phyloP scores from a whole-genome alignment of 176 grass and related monocot species.

The Lolium multiflorum region DNA sequence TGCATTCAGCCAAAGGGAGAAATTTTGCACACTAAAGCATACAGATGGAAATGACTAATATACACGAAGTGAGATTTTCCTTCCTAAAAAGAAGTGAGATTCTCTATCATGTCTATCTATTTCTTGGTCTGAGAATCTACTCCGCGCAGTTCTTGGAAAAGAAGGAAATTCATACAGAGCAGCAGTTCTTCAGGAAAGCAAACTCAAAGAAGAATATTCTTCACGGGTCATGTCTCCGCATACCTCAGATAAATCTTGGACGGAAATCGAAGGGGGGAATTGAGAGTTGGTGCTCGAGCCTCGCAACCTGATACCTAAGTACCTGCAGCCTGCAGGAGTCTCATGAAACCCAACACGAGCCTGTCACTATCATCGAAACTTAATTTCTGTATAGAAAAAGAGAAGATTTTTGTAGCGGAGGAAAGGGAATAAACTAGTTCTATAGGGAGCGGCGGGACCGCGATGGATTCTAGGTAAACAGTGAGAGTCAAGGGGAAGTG shows the following conservation, averaged over 20 bases:
- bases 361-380: constrained; percentile 9
- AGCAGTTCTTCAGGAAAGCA: constrained; percentile 9
- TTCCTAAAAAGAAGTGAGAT: too few relatives aligned
- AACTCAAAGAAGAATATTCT: not conserved
- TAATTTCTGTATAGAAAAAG: not conserved
- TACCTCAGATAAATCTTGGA: constrained; percentile 7
- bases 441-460: constrained; percentile 9
- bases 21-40: constrained; percentile 14
- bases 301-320: constrained; percentile 1
- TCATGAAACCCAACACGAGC: constrained; percentile 10
- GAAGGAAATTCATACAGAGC: not conserved
- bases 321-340: not conserved
- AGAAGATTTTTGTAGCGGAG: constrained; percentile 18
- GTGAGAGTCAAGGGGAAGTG: not conserved
- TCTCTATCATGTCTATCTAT: too few relatives aligned
- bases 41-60: not conserved
- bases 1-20: not conserved
- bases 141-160: not conserved
- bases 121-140: too few relatives aligned
- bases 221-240: not conserved
- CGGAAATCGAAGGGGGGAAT: not conserved
- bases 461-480: constrained; percentile 5
- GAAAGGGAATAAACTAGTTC: constrained; percentile 16
- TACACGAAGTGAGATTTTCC: not conserved
- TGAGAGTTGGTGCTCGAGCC: not conserved